Evolutionary conservation across 2,329 filamentous ascomycete species (phyloP).

Genomic region (Calonectria crousiana): DNA sequence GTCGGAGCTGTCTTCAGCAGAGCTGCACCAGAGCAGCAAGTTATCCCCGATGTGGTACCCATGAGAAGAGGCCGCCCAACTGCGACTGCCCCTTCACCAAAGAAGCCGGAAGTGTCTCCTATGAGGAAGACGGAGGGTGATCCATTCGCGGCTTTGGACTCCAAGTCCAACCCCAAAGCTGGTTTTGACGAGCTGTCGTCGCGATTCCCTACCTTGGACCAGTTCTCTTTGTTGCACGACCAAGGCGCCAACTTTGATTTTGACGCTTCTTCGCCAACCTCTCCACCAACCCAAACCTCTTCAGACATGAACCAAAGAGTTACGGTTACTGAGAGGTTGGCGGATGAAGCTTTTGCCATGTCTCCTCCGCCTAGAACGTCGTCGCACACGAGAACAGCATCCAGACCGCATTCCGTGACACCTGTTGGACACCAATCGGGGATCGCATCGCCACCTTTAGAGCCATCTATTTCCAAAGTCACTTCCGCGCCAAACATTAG

Average conservation of each 20-base stretch:
- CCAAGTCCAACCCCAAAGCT: slow-evolving; percentile 59
- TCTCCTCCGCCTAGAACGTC: slow-evolving; percentile 42
- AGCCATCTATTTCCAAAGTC: slow-evolving; percentile 52
- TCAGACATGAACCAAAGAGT: slow-evolving; percentile 71
- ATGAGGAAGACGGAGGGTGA: slow-evolving; percentile 76
- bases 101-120: slow-evolving; percentile 71
- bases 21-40: slow-evolving; percentile 76
- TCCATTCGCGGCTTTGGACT: slow-evolving; percentile 91
- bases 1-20: slow-evolving; percentile 87
- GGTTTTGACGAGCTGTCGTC: slow-evolving; percentile 84
- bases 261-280: slow-evolving; percentile 65
- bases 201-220: slow-evolving; percentile 90
- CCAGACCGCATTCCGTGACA: slow-evolving; percentile 48
- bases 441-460: slow-evolving; percentile 41
- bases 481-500: slow-evolving; percentile 49
- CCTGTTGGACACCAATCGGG: slow-evolving; percentile 42
- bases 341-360: slow-evolving; percentile 84
- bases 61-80: slow-evolving; percentile 87
- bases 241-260: slow-evolving; percentile 88
- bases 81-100: slow-evolving; percentile 50
- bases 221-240: slow-evolving; percentile 92
- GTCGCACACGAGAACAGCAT: slow-evolving; percentile 34
- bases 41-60: slow-evolving; percentile 89
- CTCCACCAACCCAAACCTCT: slow-evolving; percentile 61
- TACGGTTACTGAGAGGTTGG: slow-evolving; percentile 80